Conservation (phyloP, 148 eudicot genomes). For the Fagopyrum esculentum region DNA sequence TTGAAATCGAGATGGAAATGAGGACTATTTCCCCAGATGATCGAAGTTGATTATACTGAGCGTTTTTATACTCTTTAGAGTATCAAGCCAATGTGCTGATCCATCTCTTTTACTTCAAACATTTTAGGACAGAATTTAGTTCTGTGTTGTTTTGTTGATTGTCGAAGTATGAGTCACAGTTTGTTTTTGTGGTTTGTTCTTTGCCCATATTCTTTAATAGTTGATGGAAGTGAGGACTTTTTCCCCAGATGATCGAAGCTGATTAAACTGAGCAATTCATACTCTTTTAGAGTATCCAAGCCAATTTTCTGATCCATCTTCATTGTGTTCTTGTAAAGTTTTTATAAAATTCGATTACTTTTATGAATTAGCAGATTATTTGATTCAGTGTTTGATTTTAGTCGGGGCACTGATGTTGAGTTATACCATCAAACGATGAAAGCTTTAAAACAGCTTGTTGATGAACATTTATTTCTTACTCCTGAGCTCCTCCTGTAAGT, state of each 20-base stretch:
- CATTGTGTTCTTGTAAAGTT: no score
- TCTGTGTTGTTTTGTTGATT: no score
- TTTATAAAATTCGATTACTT: no score
- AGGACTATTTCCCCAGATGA: conserved; percentile 29
- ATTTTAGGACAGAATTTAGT: no score
- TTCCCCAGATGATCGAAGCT: conserved; percentile 32
- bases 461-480: not conserved
- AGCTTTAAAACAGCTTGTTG: not conserved
- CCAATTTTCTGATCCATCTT: conserved; percentile 31
- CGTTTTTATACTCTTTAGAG: conserved; percentile 13
- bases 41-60: conserved; percentile 25
- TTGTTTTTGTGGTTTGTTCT: no score
- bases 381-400: not conserved
- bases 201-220: no score
- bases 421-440: not conserved
- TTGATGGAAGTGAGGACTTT: conserved; percentile 26
- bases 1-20: conserved; percentile 16
- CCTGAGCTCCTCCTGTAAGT: not conserved
- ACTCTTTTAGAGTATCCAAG: conserved; percentile 26
- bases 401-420: not conserved
- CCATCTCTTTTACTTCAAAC: not conserved
- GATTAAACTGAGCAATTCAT: conserved; percentile 28
- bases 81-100: conserved; percentile 21
- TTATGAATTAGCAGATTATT: no score
- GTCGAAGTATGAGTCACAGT: no score